Conservation (phyloP, 306 rosid species). For the Quercus parvula region DNA sequence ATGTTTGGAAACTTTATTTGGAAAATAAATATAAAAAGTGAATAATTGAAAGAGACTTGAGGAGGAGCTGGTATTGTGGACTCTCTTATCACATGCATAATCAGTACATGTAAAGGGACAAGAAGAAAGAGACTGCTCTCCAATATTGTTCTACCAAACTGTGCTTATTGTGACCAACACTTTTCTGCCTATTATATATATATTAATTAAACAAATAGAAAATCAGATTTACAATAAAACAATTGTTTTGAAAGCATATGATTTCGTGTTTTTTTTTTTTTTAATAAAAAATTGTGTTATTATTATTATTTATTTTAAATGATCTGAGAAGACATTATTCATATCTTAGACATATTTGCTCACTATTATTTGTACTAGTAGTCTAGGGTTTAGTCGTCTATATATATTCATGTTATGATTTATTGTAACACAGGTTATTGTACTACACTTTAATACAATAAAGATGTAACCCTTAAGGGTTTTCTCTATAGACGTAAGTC, state of each 20-base stretch:
- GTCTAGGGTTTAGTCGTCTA: too few relatives aligned
- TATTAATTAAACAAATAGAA: background rate
- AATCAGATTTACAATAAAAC: background rate
- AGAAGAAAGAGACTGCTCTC: background rate
- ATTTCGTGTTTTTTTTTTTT: background rate
- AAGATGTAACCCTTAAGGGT: too few relatives aligned
- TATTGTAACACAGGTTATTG: too few relatives aligned
- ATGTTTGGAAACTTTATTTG: background rate
- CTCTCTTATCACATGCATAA: conserved; percentile 1
- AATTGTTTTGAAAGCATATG: background rate
- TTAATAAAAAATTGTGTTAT: background rate
- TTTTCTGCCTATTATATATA: too few relatives aligned
- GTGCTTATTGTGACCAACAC: too few relatives aligned
- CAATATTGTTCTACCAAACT: background rate
- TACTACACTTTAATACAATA: too few relatives aligned
- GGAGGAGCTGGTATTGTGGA: background rate
- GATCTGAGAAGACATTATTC: too few relatives aligned
- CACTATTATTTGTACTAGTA: too few relatives aligned
- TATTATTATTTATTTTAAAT: background rate
- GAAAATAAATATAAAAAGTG: background rate
- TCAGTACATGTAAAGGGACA: background rate
- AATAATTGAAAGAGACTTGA: background rate
- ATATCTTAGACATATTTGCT: too few relatives aligned
- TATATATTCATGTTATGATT: too few relatives aligned
- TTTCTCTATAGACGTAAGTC: accelerated